These are phyloP conservation scores for Trichoderma oligosporum DNA, from an alignment of 2,329 filamentous ascomycete species.

Conservation along the genomic window DNA sequence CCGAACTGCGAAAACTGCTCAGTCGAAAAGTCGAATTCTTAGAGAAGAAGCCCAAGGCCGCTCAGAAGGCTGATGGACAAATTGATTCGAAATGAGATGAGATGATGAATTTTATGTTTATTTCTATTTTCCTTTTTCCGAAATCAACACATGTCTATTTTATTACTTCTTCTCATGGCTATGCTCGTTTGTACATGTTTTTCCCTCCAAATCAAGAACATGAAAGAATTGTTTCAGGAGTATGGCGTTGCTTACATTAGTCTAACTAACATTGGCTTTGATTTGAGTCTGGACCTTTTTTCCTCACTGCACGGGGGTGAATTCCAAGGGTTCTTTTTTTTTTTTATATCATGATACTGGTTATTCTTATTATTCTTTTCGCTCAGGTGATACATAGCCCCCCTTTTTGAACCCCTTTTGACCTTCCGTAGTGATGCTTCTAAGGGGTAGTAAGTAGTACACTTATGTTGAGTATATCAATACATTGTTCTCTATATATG, in stretches of 20 bases:
- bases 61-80: conserved; percentile 37
- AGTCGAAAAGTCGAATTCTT: conserved; percentile 46
- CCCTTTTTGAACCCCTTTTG: too few relatives aligned
- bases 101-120: background rate
- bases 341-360: too few relatives aligned
- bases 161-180: background rate
- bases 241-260: too few relatives aligned
- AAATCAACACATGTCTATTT: background rate
- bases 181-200: background rate
- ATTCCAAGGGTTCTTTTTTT: too few relatives aligned
- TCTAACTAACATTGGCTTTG: too few relatives aligned
- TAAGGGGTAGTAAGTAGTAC: too few relatives aligned
- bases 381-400: too few relatives aligned
- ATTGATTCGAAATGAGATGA: conserved; percentile 25
- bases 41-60: conserved; percentile 31
- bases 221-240: background rate
- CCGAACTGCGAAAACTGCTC: conserved; percentile 53
- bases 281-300: background rate
- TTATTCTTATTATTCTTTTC: too few relatives aligned
- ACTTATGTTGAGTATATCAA: too few relatives aligned
- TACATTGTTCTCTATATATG: too few relatives aligned
- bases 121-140: background rate
- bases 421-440: too few relatives aligned
- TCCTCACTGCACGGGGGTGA: background rate
- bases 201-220: background rate